Conservation (phyloP, 148 eudicot species). For the Dysphania ambrosioides region DNA sequence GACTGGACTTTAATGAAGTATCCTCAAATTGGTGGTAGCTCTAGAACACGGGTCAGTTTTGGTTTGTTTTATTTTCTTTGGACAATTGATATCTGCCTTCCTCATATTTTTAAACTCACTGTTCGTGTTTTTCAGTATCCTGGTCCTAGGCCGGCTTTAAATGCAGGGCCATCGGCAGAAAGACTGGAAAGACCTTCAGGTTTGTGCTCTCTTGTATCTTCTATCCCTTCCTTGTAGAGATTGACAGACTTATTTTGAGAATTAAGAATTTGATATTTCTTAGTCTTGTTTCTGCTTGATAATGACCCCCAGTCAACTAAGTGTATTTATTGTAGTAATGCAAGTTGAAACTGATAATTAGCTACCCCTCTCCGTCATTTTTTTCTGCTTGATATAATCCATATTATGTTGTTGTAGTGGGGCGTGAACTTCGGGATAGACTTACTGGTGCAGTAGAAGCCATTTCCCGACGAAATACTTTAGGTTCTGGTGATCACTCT, state of each 20-base stretch:
- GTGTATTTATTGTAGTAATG: background rate
- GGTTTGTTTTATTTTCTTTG: slow-evolving; percentile 17
- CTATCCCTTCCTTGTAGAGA: too few relatives aligned
- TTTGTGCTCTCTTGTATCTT: slow-evolving; percentile 32
- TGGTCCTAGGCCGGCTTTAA: slow-evolving; percentile 54
- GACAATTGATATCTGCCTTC: slow-evolving; percentile 28
- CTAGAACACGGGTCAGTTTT: slow-evolving; percentile 60
- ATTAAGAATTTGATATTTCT: too few relatives aligned
- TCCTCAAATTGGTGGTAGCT: slow-evolving; percentile 81
- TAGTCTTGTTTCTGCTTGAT: background rate
- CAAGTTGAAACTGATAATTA: background rate
- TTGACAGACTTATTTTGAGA: background rate
- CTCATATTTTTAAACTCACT: slow-evolving; percentile 11
- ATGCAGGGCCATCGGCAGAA: slow-evolving; percentile 74
- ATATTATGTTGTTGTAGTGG: slow-evolving; percentile 38
- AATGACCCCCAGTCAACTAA: background rate
- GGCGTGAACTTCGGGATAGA: slow-evolving; percentile 72
- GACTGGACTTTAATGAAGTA: slow-evolving; percentile 95
- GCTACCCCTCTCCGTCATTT: background rate
- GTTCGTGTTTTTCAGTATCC: slow-evolving; percentile 44
- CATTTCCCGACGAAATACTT: slow-evolving; percentile 64
- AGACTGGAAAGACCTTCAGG: slow-evolving; percentile 84
- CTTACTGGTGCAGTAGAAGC: slow-evolving; percentile 79
- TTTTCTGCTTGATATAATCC: background rate
- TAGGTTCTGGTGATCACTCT: slow-evolving; percentile 54